A percentile compares a stretch with the other conserved stretches of the same genome.
Evolutionary conservation across 495 filamentous ascomycete species (phyloP).

Genomic region (Pseudotulostoma volvatum): DNA sequence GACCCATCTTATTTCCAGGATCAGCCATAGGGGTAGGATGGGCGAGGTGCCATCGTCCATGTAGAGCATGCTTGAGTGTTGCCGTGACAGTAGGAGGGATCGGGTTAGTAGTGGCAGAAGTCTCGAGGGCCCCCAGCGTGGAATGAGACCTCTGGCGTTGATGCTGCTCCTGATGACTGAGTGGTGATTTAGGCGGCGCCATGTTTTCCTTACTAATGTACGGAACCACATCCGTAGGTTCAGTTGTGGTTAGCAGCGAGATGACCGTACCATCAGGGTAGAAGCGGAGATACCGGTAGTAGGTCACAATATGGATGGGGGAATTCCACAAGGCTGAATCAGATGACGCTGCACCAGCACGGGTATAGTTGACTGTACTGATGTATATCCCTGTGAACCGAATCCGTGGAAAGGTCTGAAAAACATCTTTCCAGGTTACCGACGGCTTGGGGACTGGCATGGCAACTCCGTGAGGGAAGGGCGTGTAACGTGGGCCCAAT

Average conservation of each 20-base stretch:
- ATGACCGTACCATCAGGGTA: slow-evolving; percentile 78
- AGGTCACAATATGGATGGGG: slow-evolving; percentile 91
- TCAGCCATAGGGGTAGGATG: slow-evolving; percentile 18
- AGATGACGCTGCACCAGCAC: slow-evolving; percentile 49
- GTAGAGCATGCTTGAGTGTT: slow-evolving; percentile 41
- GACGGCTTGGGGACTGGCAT: slow-evolving; percentile 22
- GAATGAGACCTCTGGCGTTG: slow-evolving; percentile 20
- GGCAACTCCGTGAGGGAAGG: slow-evolving; percentile 18
- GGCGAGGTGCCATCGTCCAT: slow-evolving; percentile 43
- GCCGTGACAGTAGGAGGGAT: slow-evolving; percentile 25
- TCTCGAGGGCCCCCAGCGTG: slow-evolving; percentile 10
- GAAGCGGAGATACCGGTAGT: slow-evolving; percentile 91
- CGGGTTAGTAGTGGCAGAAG: slow-evolving; percentile 10
- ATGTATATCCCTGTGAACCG: slow-evolving; percentile 95
- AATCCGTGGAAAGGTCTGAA: slow-evolving; percentile 66
- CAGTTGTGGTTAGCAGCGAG: slow-evolving; percentile 57
- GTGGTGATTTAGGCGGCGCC: slow-evolving; percentile 14
- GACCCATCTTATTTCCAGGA: too few species aligned
- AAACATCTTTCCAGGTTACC: slow-evolving; percentile 44
- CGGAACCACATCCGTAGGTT: slow-evolving; percentile 73
- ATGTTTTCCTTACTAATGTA: slow-evolving; percentile 42
- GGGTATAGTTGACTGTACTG: slow-evolving; percentile 85
- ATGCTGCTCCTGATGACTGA: slow-evolving; percentile 14
- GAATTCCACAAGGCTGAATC: slow-evolving; percentile 52
- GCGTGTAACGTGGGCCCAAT: slow-evolving; percentile 21